Evolutionary conservation across 2,329 filamentous ascomycete species (phyloP), one percentile per base, ranked within the genome.

Genomic region (Apiospora kogelbergensis): DNA sequence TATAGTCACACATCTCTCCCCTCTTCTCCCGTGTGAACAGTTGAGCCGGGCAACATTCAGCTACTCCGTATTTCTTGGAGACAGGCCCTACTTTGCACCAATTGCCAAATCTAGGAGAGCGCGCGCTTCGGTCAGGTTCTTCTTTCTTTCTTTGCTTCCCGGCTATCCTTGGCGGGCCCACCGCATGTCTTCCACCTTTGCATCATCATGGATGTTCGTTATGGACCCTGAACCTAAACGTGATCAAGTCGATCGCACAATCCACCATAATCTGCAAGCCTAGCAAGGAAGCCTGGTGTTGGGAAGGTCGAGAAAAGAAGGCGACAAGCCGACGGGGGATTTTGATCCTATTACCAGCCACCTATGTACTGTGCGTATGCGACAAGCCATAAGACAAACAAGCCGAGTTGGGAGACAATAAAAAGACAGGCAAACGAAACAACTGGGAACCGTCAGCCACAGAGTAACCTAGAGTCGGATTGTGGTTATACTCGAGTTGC

Each of bases 371-470:
- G 53, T 37, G 15, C 10, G 53, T 37, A 60, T n/a, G 53, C 30
- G 20, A 60, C 33, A 30, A 30, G 53, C 37, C 30, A 60, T 20
- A 67, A 33, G 53, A 60, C 53, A 67, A 33, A 68, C 48, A 70
- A 65, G 68, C 70, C 71, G 70, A 73, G 71, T 67, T 71, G 72
- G 71, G 72, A 57, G 68, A 69, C 70, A 66, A 68, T 73, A n/a
- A 22, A 66, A 33, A 33, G 44, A 44, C 63, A 24, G 13, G 37
- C 53, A 60, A 60, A 60, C 53, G 53, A 60, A 60, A 60, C 53
- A 60, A 60, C n/a, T 7, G 7, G 6, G 40, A 45, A 11, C 20
- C 53, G 53, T 37, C 30, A 60, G 53, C 53, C 53, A 60, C 30
- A 37, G 9, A 4, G 53, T 60, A 20, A 15, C 24, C 6, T 26